Evolutionary conservation across 2,329 filamentous ascomycete genomes (phyloP).

Genomic region (Xylaria sp.): DNA sequence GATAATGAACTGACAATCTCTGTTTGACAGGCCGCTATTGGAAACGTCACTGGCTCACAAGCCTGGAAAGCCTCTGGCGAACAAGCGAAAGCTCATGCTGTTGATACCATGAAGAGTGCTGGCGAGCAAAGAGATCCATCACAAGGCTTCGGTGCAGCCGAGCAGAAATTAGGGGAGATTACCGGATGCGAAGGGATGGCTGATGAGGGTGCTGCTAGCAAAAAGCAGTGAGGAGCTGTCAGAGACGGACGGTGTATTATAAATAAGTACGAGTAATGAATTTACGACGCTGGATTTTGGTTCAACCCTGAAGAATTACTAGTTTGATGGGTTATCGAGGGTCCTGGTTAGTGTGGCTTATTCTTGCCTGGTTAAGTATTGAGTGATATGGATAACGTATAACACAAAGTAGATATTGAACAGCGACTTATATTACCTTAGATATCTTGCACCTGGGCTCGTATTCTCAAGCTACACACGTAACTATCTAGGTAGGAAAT

Average conservation of each 20-base stretch:
- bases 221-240: constrained; percentile 39
- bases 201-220: constrained; percentile 67
- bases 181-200: constrained; percentile 77
- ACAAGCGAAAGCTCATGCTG: constrained; percentile 70
- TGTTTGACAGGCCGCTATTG: constrained; percentile 64
- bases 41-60: constrained; percentile 68
- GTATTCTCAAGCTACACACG: too few species aligned
- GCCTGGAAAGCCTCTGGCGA: constrained; percentile 72
- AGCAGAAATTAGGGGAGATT: constrained; percentile 71
- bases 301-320: neutral
- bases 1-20: constrained; percentile 3
- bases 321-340: neutral
- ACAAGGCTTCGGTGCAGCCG: constrained; percentile 69
- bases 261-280: constrained; percentile 11
- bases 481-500: too few species aligned
- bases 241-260: constrained; percentile 4
- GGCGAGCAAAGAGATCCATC: constrained; percentile 64
- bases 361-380: neutral
- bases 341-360: neutral
- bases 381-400: neutral
- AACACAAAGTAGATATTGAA: neutral
- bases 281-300: neutral
- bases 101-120: constrained; percentile 70
- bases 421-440: neutral
- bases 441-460: neutral